phyloP scores from a whole-genome alignment of 192 early-diverging fungal genomes.

The Kickxella alabastrina region DNA sequence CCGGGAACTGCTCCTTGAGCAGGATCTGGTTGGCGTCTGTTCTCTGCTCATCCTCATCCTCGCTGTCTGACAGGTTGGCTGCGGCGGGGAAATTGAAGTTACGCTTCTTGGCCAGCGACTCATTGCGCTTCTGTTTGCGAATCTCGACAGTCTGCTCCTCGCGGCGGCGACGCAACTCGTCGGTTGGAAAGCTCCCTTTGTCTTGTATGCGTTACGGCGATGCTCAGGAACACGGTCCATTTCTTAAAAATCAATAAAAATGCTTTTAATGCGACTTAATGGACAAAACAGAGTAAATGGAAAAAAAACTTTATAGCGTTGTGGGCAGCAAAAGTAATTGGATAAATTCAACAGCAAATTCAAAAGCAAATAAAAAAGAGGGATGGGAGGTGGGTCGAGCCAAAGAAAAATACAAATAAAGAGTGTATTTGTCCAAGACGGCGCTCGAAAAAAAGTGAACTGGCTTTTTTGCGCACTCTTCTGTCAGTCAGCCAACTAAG shows the following conservation, averaged over 20 bases:
- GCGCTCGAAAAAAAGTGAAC: too few relatives aligned
- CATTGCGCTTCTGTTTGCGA: conserved; percentile 93
- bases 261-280: background rate
- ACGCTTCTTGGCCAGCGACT: conserved; percentile 87
- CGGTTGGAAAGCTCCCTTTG: conserved; percentile 80
- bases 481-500: background rate
- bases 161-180: conserved; percentile 88
- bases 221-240: conserved; percentile 51
- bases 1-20: conserved; percentile 74
- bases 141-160: conserved; percentile 92
- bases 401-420: too few relatives aligned
- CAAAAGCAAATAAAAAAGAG: background rate
- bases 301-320: background rate
- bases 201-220: conserved; percentile 79
- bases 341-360: background rate
- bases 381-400: too few relatives aligned
- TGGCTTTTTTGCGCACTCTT: too few relatives aligned
- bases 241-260: conserved; percentile 1
- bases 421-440: too few relatives aligned
- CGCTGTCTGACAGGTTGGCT: conserved; percentile 58
- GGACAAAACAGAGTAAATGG: too few relatives aligned
- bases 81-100: conserved; percentile 61
- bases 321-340: background rate
- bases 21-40: conserved; percentile 55
- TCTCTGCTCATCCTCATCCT: conserved; percentile 78